Evolutionary conservation across 257 asterid genomes (phyloP), one percentile per base, ranked within the genome.

Genomic region (Pogostemon cablin): DNA sequence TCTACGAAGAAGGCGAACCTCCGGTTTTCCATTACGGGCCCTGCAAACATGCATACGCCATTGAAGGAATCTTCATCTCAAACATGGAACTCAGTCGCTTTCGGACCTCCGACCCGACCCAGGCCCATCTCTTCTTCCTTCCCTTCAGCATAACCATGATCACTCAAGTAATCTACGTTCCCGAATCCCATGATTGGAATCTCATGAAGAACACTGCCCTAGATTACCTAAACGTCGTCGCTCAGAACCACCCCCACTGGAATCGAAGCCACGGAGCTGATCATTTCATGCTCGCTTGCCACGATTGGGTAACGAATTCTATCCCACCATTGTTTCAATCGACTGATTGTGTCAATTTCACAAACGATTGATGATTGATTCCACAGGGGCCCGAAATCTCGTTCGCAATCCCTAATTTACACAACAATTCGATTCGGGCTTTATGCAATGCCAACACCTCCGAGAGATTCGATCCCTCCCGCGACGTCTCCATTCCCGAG

Each of bases 281-380:
- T 46, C 97, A 90, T 70, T 90, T 88, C 88, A 88, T 90, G 81
- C 90, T 90, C 32, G 96, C 95, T 10, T 90, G 95, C 65, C 96
- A 90, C 63, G 96, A 90, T 41, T 90, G 96, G 96, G 96, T 90
- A 83, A 68, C 68, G 2, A 3, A 4, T 12, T 64, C 5, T 4
- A n/a, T 3, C 4, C 15, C 32, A n/a, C 56, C 12, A 44, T 52
- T 12, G 12, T 55, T 15, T 32, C n/a, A 35, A 20, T 20, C 25
- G 25, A 20, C 25, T 49, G 9, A 49, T 46, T 11, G 0, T 2
- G 1, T 65, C 3, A 49, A 39, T 66, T 20, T 58, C 2, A 2
- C 53, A 15, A 43, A 50, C 17, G 20, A 9, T 42, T 25, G 9
- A 4, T 4, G 1, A 55, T 47, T 1, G 25, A 20, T 20, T 20